phyloP scores from a whole-genome alignment of 176 grass and related monocot species.

The Urochloa ruziziensis region DNA sequence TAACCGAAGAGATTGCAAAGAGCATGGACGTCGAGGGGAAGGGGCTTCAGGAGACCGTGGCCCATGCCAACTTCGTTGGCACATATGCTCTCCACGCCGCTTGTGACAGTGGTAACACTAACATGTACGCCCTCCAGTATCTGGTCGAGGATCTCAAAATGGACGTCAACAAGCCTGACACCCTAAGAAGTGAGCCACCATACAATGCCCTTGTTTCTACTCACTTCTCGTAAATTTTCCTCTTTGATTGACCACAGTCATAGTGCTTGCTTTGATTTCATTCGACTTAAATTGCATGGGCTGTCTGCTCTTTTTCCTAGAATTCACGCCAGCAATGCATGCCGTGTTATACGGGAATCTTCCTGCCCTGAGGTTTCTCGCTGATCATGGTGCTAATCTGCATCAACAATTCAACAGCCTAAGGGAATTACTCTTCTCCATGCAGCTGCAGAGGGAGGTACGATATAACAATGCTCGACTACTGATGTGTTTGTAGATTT shows the following conservation, averaged over 20 bases:
- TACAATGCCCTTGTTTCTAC: background rate
- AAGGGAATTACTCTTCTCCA: background rate
- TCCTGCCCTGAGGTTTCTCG: constrained; percentile 28
- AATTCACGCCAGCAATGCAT: background rate
- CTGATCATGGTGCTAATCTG: constrained; percentile 32
- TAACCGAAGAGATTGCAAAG: constrained; percentile 15
- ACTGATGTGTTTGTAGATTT: background rate
- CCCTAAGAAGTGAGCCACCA: background rate
- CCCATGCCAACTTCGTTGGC: constrained; percentile 15
- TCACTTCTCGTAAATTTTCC: background rate
- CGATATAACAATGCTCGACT: background rate
- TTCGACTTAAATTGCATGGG: constrained; percentile 1
- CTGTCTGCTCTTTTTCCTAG: constrained; percentile 3
- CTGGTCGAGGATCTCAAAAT: constrained; percentile 25
- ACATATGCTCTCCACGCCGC: background rate
- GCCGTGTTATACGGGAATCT: constrained; percentile 14
- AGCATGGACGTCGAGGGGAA: constrained; percentile 24
- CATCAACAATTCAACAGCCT: background rate
- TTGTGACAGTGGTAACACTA: background rate
- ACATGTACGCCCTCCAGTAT: background rate
- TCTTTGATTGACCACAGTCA: background rate
- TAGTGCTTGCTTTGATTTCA: background rate
- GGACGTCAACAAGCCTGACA: background rate
- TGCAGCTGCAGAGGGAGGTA: constrained; percentile 17
- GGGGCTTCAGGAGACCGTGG: constrained; percentile 12